Base-by-base conservation (phyloP, 2,329 filamentous ascomycete genomes). In the Keithomyces neogunnii region DNA sequence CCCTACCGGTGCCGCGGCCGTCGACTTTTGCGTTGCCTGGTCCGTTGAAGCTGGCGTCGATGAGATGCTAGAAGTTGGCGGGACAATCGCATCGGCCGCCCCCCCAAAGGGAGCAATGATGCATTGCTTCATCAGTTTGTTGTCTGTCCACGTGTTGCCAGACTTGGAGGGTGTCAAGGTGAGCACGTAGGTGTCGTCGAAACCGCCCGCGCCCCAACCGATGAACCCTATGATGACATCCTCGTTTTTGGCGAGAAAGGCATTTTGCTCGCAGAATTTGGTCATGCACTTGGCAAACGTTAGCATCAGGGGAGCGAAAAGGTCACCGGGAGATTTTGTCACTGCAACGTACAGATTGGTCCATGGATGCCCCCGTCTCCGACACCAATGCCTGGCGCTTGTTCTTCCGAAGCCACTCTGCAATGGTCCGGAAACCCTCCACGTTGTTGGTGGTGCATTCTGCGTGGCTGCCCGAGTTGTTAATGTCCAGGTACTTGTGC, bases 401-500 rank as follows among this genome's bases (percentile, higher is more conserved):
- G 48, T 73, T 73, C 26, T 64, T 56, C 48, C 75, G 64, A 49
- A 82, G 55, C 51, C 71, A 80, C 3, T 65, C 63, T 0, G 75
- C 74, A 1, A 81, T 63, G 0, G 66, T 66, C 26, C 63, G 62
- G 60, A 82, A 78, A 3, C 68, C 73, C 38, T 68, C 69, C 3
- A 77, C 65, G 45, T 80, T 78, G 57, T 82, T 70, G 3, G 73
- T 78, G 1, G 73, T 73, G 62, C 80, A 84, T 50, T 74, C 67
- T 3, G 64, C 56, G 54, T 76, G 65, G 0, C 73, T 77, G 38
- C 80, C 81, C 6, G 73, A 76, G 65, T 77, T 76, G 65, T 82
- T 76, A 26, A 65, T 68, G 57, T 83, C 80, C 3, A 84, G 72
- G 60, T 83, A 84, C 62, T 82, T 77, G 65, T 84, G 80, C 9